These are phyloP conservation scores for Cordyceps farinosa DNA, from an alignment of 2,329 filamentous ascomycete species.

Conservation along the genomic window DNA sequence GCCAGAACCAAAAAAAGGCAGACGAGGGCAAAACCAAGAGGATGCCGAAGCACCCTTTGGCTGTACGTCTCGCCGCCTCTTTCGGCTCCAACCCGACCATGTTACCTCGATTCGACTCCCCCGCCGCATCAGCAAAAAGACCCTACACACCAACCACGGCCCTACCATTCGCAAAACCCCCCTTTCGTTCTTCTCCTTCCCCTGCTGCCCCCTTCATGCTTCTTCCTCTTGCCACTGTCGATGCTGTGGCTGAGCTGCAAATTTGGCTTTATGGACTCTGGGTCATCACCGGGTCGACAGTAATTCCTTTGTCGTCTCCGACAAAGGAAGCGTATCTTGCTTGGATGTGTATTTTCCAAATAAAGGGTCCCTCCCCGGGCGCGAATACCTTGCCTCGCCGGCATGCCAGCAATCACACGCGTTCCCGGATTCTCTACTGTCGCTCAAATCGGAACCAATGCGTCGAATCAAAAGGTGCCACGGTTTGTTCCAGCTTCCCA, in stretches of 20 bases:
- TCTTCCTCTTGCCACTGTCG: background rate
- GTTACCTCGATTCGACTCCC: background rate
- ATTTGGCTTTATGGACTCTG: slow-evolving; percentile 55
- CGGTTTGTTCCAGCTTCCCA: background rate
- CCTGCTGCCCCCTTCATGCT: slow-evolving; percentile 1
- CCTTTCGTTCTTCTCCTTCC: background rate
- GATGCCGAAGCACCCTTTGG: slow-evolving; percentile 1
- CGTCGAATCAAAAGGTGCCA: background rate
- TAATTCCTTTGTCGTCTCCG: slow-evolving; percentile 19
- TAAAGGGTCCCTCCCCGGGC: background rate
- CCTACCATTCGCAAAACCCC: background rate
- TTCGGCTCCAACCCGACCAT: background rate
- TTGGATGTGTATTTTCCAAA: slow-evolving; percentile 13
- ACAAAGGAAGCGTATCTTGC: slow-evolving; percentile 15
- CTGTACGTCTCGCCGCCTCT: background rate
- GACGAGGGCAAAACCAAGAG: background rate
- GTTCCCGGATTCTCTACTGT: background rate
- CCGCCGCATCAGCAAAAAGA: slow-evolving; percentile 1
- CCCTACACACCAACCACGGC: background rate
- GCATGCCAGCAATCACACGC: background rate
- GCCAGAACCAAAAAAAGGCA: background rate
- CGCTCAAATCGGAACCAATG: background rate
- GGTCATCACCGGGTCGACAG: slow-evolving; percentile 46
- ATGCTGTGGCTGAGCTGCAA: slow-evolving; percentile 46
- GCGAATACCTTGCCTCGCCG: background rate